These are phyloP conservation scores for Neurospora discreta DNA, from an alignment of 495 filamentous ascomycete species.

Conservation along the genomic window DNA sequence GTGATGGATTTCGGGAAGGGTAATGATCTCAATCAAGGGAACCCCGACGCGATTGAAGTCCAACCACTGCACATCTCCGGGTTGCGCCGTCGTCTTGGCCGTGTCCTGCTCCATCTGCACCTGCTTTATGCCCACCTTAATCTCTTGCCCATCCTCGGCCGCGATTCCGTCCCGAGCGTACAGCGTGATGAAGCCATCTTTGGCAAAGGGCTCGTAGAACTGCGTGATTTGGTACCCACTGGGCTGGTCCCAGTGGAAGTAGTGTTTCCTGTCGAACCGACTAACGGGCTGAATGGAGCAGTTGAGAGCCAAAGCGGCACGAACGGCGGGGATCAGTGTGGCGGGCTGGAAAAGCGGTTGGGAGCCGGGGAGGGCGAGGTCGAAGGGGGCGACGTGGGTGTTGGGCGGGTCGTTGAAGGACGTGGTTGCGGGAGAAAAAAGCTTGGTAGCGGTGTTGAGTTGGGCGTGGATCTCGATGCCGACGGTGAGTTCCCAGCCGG, in stretches of 20 bases:
- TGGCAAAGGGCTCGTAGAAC: constrained; percentile 81
- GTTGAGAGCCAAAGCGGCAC: constrained; percentile 74
- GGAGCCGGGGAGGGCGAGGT: constrained; percentile 78
- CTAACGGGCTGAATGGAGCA: constrained; percentile 67
- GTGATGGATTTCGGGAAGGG: constrained; percentile 71
- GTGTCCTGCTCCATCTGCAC: constrained; percentile 97
- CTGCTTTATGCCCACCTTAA: constrained; percentile 76
- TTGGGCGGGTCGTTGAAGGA: constrained; percentile 59
- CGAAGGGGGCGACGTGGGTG: constrained; percentile 76
- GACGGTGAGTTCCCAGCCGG: constrained; percentile 80
- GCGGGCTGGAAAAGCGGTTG: constrained; percentile 79
- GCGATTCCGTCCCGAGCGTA: constrained; percentile 70
- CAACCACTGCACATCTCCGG: constrained; percentile 59
- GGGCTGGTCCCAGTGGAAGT: constrained; percentile 97
- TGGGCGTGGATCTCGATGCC: constrained; percentile 98
- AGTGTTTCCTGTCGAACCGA: constrained; percentile 92
- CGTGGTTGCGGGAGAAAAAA: constrained; percentile 68
- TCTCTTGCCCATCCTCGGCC: constrained; percentile 49
- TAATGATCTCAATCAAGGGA: constrained; percentile 92
- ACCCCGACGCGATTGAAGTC: constrained; percentile 92
- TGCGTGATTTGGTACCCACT: constrained; percentile 96
- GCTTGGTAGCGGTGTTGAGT: constrained; percentile 71
- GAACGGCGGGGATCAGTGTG: constrained; percentile 76
- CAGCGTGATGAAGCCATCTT: constrained; percentile 59
- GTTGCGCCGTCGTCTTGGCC: constrained; percentile 78